Evolutionary conservation across 495 filamentous ascomycete species (phyloP).

Genomic region (Lichina pygmaea): DNA sequence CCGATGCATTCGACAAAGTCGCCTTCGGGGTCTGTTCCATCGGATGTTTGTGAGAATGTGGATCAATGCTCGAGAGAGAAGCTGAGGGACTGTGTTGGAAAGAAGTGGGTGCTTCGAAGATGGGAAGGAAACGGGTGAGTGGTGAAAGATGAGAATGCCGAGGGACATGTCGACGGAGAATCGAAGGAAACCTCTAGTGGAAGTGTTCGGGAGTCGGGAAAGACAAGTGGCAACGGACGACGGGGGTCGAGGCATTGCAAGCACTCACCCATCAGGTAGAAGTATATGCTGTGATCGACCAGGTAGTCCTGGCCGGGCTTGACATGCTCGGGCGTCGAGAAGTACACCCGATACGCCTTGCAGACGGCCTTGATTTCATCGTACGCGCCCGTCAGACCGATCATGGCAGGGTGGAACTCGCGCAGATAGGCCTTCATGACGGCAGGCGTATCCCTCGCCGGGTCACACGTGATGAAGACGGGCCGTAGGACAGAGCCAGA

Average conservation of each 20-base stretch:
- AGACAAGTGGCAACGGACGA: too few relatives aligned
- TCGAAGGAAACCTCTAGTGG: too few relatives aligned
- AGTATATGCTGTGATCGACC: constrained; percentile 97
- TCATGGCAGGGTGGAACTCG: constrained; percentile 74
- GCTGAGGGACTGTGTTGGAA: background rate
- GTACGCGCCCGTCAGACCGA: constrained; percentile 81
- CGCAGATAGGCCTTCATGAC: constrained; percentile 60
- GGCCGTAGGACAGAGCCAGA: constrained; percentile 31
- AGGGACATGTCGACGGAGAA: too few relatives aligned
- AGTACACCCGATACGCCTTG: constrained; percentile 91
- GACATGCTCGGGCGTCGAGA: constrained; percentile 68
- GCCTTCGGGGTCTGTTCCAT: constrained; percentile 53
- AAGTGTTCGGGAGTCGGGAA: too few relatives aligned
- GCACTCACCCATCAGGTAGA: constrained; percentile 74
- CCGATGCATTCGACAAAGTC: constrained; percentile 97
- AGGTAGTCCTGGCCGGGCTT: constrained; percentile 87
- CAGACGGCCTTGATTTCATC: constrained; percentile 77
- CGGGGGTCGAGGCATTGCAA: background rate
- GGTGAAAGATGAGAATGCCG: too few relatives aligned
- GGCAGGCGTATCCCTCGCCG: constrained; percentile 63
- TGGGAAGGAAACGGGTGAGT: too few relatives aligned
- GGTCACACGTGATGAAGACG: constrained; percentile 89
- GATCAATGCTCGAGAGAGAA: background rate
- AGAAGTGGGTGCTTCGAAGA: too few relatives aligned
- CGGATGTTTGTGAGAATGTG: background rate